Evolutionary conservation across 164 flowering plant genomes (phyloP).

Genomic region (Dillenia turbinata): DNA sequence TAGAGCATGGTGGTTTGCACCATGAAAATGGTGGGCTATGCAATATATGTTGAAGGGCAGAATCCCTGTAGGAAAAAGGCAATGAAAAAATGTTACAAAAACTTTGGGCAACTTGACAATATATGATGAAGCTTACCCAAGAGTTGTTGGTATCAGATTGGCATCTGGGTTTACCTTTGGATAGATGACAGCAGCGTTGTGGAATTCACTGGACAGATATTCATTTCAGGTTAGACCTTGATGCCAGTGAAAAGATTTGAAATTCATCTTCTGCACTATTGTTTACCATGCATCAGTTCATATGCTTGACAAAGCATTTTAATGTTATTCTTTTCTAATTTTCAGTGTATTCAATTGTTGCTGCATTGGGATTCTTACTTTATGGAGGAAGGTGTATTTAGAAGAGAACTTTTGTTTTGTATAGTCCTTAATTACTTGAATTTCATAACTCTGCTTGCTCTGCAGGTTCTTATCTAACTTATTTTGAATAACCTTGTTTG

Average conservation of each 20-base stretch:
- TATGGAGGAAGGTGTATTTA: slow-evolving; percentile 86
- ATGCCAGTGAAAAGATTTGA: not conserved
- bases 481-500: not conserved
- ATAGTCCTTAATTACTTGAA: not conserved
- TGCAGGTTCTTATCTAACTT: too few relatives aligned
- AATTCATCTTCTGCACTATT: not conserved
- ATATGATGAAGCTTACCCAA: too few relatives aligned
- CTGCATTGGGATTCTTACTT: slow-evolving; percentile 78
- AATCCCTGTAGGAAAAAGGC: too few relatives aligned
- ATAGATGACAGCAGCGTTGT: slow-evolving; percentile 62
- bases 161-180: slow-evolving; percentile 89
- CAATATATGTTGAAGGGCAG: too few relatives aligned
- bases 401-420: not conserved
- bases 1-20: too few relatives aligned
- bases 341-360: slow-evolving; percentile 75
- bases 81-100: too few relatives aligned
- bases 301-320: not conserved
- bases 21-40: too few relatives aligned
- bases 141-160: slow-evolving; percentile 40
- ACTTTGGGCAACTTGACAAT: too few relatives aligned
- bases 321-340: slow-evolving; percentile 24
- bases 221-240: slow-evolving; percentile 68
- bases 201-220: slow-evolving; percentile 70
- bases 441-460: too few relatives aligned
- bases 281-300: not conserved